A percentile compares a stretch with the other conserved stretches of the same genome.
Conservation (phyloP, 768 basidiomycete species). For the Sarcodon aspratus region DNA sequence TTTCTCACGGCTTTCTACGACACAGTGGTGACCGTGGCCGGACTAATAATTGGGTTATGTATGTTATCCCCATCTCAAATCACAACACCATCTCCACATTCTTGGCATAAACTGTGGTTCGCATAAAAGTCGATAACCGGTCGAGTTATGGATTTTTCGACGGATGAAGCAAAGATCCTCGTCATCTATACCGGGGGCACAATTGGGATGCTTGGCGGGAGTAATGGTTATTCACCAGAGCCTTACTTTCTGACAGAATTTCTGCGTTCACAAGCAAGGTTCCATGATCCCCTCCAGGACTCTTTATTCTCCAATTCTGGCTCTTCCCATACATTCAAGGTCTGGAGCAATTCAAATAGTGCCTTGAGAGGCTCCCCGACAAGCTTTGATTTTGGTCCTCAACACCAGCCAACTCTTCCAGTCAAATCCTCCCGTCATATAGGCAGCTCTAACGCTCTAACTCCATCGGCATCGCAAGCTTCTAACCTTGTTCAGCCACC, state of each 20-base stretch:
- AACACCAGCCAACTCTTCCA: conserved; percentile 16
- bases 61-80: too few relatives aligned
- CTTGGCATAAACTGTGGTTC: too few relatives aligned
- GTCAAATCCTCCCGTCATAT: conserved; percentile 69
- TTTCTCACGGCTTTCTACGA: too few relatives aligned
- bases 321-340: conserved; percentile 69
- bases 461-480: conserved; percentile 10
- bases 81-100: too few relatives aligned
- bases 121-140: too few relatives aligned
- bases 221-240: conserved; percentile 74
- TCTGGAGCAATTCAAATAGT: conserved; percentile 52
- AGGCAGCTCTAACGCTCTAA: conserved; percentile 29
- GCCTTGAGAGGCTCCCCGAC: conserved; percentile 25
- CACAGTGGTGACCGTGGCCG: too few relatives aligned
- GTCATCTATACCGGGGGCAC: conserved; percentile 88
- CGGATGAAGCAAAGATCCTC: conserved; percentile 72
- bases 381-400: conserved; percentile 10
- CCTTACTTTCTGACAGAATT: conserved; percentile 83
- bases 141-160: conserved; percentile 31
- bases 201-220: conserved; percentile 76
- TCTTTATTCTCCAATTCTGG: conserved; percentile 75
- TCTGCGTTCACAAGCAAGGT: conserved; percentile 70
- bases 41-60: too few relatives aligned
- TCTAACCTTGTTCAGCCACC: conserved; percentile 16
- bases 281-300: conserved; percentile 84